Percentiles rank a stretch among this genome's conserved stretches.
Evolutionary conservation across 257 asterid species (phyloP).

Genomic region (Solanum medicagineum): DNA sequence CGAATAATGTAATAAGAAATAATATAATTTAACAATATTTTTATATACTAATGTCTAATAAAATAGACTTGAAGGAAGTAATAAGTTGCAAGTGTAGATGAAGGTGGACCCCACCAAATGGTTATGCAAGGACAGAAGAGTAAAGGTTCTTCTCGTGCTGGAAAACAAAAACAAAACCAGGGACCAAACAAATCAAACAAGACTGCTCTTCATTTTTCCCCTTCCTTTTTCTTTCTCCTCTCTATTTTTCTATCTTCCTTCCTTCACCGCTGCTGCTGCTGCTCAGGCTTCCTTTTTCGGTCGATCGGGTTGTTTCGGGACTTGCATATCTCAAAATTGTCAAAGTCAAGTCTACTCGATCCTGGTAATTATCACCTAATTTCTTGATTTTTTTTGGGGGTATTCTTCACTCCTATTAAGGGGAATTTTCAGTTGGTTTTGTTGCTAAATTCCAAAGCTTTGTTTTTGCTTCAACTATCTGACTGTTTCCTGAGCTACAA

Average conservation of each 20-base stretch:
- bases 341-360: slow-evolving; percentile 35
- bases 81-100: background rate
- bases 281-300: slow-evolving; percentile 11
- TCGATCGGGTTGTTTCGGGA: slow-evolving; percentile 10
- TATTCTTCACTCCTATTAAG: background rate
- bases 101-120: background rate
- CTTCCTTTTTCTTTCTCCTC: background rate
- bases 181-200: slow-evolving; percentile 8
- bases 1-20: too few relatives aligned
- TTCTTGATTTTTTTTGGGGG: background rate
- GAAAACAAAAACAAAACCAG: background rate
- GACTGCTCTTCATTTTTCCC: background rate
- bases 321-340: background rate
- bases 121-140: background rate
- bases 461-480: background rate
- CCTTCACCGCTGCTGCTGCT: background rate
- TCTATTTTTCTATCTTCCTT: slow-evolving; percentile 14
- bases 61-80: background rate
- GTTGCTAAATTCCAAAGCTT: background rate
- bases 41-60: too few relatives aligned
- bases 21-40: too few relatives aligned
- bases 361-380: slow-evolving; percentile 32
- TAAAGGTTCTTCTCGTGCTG: background rate
- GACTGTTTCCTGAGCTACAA: background rate
- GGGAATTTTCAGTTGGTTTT: background rate